Conservation (phyloP, 306 rosid genomes). For the Lupinus albus region DNA sequence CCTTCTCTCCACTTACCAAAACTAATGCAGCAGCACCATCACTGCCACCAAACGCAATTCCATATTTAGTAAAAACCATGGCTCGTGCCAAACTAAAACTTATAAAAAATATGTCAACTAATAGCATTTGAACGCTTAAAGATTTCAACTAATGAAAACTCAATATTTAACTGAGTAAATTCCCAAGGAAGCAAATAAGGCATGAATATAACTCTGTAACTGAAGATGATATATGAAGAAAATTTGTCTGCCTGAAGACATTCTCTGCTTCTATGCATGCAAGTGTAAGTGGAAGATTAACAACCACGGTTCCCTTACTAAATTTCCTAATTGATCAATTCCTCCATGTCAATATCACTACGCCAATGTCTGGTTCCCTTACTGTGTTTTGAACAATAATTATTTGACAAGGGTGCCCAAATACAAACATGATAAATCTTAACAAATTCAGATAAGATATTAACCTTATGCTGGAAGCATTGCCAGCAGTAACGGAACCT, state of each 20-base stretch:
- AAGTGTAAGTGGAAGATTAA: slow-evolving; percentile 2
- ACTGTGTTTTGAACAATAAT: slow-evolving; percentile 6
- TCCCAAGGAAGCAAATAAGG: no score
- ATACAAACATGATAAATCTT: neutral
- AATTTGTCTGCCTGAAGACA: neutral
- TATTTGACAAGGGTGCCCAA: slow-evolving; percentile 10
- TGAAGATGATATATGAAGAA: neutral
- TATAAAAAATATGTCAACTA: slow-evolving; percentile 20
- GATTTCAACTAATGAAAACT: no score
- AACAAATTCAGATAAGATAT: slow-evolving; percentile 9
- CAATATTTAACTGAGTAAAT: slow-evolving; percentile 31
- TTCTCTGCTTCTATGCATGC: neutral
- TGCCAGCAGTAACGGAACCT: slow-evolving; percentile 96
- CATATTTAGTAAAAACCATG: slow-evolving; percentile 30
- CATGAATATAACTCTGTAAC: slow-evolving; percentile 1
- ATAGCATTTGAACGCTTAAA: slow-evolving; percentile 21
- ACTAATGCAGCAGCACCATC: slow-evolving; percentile 99
- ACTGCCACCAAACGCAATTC: slow-evolving; percentile 52
- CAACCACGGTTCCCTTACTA: neutral
- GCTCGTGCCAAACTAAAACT: slow-evolving; percentile 35
- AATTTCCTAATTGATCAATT: slow-evolving; percentile 10
- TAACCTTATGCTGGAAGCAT: slow-evolving; percentile 98
- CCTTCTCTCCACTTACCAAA: slow-evolving; percentile 92
- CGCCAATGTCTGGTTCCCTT: neutral
- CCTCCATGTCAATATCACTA: neutral